Evolutionary conservation across 257 asterid species (phyloP), one percentile per base, ranked within the genome.

Genomic region (Jaltomata sinuosa): DNA sequence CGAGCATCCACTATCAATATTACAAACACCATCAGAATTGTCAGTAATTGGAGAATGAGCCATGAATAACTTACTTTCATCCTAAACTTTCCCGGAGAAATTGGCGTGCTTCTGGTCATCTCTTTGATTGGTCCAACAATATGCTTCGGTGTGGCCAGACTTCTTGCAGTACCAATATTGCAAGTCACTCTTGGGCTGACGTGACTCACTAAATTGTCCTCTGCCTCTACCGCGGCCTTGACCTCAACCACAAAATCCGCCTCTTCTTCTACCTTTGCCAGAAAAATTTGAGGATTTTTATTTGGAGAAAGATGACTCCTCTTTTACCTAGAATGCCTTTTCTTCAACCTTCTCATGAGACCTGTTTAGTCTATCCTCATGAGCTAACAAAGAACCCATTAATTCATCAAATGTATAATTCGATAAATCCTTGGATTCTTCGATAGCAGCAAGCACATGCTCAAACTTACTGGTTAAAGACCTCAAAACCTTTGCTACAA

Each of bases 391-490:
- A 19, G 82, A 87, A 11, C 84, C 21, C 81, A 83, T 85, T 29
- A 67, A 38, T 55, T 68, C 85, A 25, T 86, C 55, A 52, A 83
- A 83, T 9, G 64, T 2, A 77, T 34, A 38, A 19, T 11, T 3
- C 3, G 82, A 64, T 1, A n/a, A n/a, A n/a, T n/a, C n/a, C n/a
- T n/a, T n/a, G n/a, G n/a, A n/a, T n/a, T n/a, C n/a, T n/a, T n/a
- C n/a, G n/a, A n/a, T n/a, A n/a, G n/a, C n/a, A n/a, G n/a, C n/a
- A n/a, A 53, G 80, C 0, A 72, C 76, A 38, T 64, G 65, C n/a
- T 86, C 61, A 86, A 49, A 86, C 47, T 86, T 83, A 29, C 31
- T 7, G 19, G 88, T 81, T 47, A 85, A 72, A 59, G 68, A 69
- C 27, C 80, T 54, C 69, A 80, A 55, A 21, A 57, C 79, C 74